Conservation (phyloP, 768 basidiomycete genomes). For the Naganishia friedmannii region DNA sequence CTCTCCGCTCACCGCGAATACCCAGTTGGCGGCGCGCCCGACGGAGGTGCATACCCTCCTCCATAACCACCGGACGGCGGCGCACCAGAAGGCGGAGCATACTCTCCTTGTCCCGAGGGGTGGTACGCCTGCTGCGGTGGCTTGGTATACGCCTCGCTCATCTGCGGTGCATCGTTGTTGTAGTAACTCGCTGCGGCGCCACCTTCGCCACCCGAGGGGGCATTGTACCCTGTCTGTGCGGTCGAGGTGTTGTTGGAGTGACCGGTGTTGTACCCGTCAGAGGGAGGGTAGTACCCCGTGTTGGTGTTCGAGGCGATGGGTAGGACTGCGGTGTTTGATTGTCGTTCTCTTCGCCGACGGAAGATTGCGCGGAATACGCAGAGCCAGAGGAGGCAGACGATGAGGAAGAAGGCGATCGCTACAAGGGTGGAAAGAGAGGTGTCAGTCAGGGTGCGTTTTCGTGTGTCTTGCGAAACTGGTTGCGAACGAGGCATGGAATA, state of each 20-base stretch:
- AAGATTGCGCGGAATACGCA: conserved; percentile 13
- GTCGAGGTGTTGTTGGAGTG: not conserved
- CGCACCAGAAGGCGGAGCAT: conserved; percentile 12
- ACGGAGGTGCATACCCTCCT: conserved; percentile 3
- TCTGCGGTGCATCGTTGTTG: not conserved
- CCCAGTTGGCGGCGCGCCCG: conserved; percentile 20
- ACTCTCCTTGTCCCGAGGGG: not conserved
- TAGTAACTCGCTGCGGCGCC: conserved; percentile 18
- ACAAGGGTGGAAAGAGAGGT: not conserved
- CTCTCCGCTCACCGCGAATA: not conserved
- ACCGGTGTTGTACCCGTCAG: not conserved
- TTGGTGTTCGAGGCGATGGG: not conserved
- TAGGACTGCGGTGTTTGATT: conserved; percentile 13
- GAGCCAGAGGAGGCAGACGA: conserved; percentile 4
- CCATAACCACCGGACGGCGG: not conserved
- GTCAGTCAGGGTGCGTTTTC: not conserved
- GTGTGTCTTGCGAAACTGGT: too few relatives aligned
- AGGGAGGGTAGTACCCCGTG: conserved; percentile 8
- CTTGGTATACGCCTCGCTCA: conserved; percentile 11
- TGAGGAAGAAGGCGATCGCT: conserved; percentile 7
- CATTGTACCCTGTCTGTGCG: not conserved
- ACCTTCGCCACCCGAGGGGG: not conserved
- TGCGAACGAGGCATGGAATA: too few relatives aligned
- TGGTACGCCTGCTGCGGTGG: conserved; percentile 13
- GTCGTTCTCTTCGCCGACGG: not conserved